phyloP scores from a whole-genome alignment of 345 rosid species.

The Salix suchowensis region DNA sequence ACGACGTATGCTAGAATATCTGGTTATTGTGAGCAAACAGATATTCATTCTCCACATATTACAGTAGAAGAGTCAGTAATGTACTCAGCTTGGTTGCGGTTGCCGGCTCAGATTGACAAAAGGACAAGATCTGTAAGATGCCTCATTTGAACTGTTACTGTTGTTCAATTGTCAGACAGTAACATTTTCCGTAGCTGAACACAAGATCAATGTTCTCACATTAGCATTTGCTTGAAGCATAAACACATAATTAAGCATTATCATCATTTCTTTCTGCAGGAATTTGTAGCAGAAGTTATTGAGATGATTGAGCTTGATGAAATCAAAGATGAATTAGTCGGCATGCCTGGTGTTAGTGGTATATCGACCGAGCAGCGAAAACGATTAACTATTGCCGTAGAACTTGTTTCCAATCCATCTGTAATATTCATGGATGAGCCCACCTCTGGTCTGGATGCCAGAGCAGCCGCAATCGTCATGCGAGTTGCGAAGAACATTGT shows the following conservation, averaged over 20 bases:
- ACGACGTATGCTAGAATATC: conserved; percentile 40
- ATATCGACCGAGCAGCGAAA: conserved; percentile 55
- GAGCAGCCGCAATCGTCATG: conserved; percentile 67
- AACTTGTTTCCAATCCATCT: conserved; percentile 55
- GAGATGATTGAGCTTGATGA: conserved; percentile 48
- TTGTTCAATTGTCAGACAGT: no score
- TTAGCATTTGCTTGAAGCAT: no score
- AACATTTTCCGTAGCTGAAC: no score
- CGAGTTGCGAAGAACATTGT: conserved; percentile 51
- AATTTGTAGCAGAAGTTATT: conserved; percentile 48
- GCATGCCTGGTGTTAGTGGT: conserved; percentile 41
- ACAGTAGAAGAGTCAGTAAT: conserved; percentile 40
- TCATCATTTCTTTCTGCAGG: conserved; percentile 16
- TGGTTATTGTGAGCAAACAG: conserved; percentile 44
- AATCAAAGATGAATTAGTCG: conserved; percentile 48
- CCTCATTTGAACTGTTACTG: neutral
- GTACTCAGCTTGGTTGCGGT: conserved; percentile 39
- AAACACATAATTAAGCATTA: no score
- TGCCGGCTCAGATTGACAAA: conserved; percentile 27
- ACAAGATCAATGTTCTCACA: no score
- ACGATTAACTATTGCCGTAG: conserved; percentile 55
- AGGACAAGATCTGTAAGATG: conserved; percentile 36
- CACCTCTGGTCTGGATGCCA: conserved; percentile 58
- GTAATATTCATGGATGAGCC: conserved; percentile 67
- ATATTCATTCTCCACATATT: conserved; percentile 42